phyloP scores from a whole-genome alignment of 73 alveolate genomes.

The Paramecium bursaria region DNA sequence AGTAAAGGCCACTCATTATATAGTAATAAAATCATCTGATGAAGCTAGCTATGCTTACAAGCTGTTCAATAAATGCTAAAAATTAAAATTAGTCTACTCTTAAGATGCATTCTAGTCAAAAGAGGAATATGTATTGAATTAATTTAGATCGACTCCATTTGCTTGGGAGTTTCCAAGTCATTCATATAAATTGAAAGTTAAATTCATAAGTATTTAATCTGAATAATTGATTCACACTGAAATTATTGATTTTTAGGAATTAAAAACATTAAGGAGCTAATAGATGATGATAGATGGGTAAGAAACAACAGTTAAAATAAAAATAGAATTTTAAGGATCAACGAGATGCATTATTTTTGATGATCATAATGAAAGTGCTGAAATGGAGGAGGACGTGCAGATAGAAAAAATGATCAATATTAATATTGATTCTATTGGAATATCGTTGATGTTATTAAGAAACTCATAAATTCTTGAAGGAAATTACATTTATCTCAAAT shows the following conservation, averaged over 20 bases:
- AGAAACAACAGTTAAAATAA: not conserved
- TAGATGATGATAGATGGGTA: not conserved
- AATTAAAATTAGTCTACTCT: not conserved
- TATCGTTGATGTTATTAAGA: slow-evolving; percentile 1
- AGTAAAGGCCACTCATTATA: slow-evolving; percentile 13
- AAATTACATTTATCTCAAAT: slow-evolving; percentile 15
- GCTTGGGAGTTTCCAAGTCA: slow-evolving; percentile 56
- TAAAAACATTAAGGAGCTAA: not conserved
- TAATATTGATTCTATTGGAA: not conserved
- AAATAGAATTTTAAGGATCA: slow-evolving; percentile 36
- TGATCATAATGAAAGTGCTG: slow-evolving; percentile 2
- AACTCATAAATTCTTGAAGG: not conserved
- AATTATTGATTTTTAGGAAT: slow-evolving; percentile 13
- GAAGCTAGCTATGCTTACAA: slow-evolving; percentile 2
- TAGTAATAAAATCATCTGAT: not conserved
- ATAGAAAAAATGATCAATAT: slow-evolving; percentile 6
- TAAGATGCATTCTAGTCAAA: not conserved
- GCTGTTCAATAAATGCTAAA: not conserved
- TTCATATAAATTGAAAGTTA: slow-evolving; percentile 28
- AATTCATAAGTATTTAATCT: not conserved
- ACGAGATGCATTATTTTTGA: slow-evolving; percentile 33
- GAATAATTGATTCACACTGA: not conserved
- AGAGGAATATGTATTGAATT: slow-evolving; percentile 6
- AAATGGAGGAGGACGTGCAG: not conserved
- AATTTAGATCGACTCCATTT: not conserved